Conservation (phyloP, 352 stramenopile genomes). For the Globisporangium emineosum region DNA sequence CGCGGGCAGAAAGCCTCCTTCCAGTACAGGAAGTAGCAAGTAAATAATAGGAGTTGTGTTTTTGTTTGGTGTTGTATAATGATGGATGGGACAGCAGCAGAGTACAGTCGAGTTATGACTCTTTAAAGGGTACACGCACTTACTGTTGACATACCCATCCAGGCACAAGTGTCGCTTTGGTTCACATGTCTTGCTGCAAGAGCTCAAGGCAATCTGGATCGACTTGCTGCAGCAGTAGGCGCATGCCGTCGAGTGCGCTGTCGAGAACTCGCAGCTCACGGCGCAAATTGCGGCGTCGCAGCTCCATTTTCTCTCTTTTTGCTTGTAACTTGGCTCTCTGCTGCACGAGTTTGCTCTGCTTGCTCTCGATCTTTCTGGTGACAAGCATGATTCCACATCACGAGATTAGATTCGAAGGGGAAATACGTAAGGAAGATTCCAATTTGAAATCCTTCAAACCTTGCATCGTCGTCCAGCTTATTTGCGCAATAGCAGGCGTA, state of each 20-base stretch:
- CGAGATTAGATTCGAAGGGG: too few species aligned
- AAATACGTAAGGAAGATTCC: neutral
- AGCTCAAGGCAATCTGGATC: conserved; percentile 26
- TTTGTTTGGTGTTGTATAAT: neutral
- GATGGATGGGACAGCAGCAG: neutral
- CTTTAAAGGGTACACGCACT: too few species aligned
- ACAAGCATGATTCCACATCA: neutral
- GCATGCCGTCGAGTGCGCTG: conserved; percentile 36
- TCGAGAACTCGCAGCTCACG: conserved; percentile 34
- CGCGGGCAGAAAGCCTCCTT: conserved; percentile 19
- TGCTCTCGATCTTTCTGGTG: conserved; percentile 12
- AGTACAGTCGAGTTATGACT: too few species aligned
- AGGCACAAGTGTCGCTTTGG: neutral
- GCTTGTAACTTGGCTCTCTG: conserved; percentile 14
- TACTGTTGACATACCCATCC: neutral
- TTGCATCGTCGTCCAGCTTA: conserved; percentile 29
- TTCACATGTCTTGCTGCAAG: neutral
- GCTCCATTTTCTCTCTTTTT: neutral
- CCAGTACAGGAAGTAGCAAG: conserved; percentile 12
- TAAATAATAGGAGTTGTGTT: neutral
- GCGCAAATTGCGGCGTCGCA: conserved; percentile 24
- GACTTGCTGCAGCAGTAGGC: conserved; percentile 37
- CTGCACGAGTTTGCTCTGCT: conserved; percentile 5
- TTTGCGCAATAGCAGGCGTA: conserved; percentile 47
- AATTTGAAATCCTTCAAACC: conserved; percentile 18